Conservation (phyloP, 106 monocot genomes). For the Hemerocallis citrina region DNA sequence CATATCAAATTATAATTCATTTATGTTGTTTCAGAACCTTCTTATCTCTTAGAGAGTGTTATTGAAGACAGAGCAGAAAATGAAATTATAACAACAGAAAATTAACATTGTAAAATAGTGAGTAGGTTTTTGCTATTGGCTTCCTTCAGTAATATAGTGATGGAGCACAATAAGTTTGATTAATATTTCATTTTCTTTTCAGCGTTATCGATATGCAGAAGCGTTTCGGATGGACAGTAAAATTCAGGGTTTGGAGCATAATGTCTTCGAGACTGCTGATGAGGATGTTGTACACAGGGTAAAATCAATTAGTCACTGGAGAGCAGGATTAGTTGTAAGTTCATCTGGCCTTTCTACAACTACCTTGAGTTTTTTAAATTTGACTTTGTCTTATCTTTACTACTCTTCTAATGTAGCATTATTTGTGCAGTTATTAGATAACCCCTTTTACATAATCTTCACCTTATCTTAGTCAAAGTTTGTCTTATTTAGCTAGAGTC, state of each 20-base stretch:
- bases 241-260: constrained; percentile 53
- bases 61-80: no score
- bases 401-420: no score
- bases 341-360: not conserved
- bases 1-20: no score
- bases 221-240: constrained; percentile 59
- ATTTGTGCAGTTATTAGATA: no score
- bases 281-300: constrained; percentile 31
- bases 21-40: no score
- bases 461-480: no score
- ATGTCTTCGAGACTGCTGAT: constrained; percentile 22
- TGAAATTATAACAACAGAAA: no score
- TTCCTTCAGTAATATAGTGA: not conserved
- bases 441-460: no score
- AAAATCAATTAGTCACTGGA: constrained; percentile 57
- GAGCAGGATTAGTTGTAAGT: constrained; percentile 76
- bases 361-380: not conserved
- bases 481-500: no score
- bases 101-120: no score
- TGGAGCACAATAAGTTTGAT: not conserved
- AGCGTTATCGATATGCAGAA: constrained; percentile 81
- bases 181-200: constrained; percentile 14
- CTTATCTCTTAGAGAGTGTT: no score
- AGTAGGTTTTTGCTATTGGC: not conserved
- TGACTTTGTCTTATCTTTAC: not conserved